Conservation (phyloP, 2,329 filamentous ascomycete species). For the Colletotrichum tabaci region DNA sequence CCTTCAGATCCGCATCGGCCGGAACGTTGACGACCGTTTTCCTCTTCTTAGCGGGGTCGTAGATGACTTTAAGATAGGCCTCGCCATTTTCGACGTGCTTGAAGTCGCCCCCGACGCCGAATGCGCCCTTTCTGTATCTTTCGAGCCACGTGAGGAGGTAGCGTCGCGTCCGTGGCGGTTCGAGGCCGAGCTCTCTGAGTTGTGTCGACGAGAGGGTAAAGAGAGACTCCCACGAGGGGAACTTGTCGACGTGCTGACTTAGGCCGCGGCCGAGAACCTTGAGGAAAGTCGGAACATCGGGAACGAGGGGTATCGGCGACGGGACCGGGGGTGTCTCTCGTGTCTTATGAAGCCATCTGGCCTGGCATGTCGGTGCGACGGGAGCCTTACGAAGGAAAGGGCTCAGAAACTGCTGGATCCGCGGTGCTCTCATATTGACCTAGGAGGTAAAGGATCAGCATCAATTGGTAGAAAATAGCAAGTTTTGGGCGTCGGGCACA, state of each 20-base stretch:
- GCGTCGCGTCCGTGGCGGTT: conserved; percentile 84
- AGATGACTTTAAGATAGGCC: conserved; percentile 67
- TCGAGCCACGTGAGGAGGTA: conserved; percentile 93
- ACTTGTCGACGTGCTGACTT: conserved; percentile 85
- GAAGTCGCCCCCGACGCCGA: conserved; percentile 88
- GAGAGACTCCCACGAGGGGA: conserved; percentile 90
- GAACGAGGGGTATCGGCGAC: conserved; percentile 85
- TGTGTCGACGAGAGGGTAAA: conserved; percentile 86
- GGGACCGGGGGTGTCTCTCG: conserved; percentile 66
- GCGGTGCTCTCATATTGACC: conserved; percentile 42
- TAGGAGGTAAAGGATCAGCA: conserved; percentile 12
- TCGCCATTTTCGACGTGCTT: conserved; percentile 74
- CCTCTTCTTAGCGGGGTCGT: conserved; percentile 57
- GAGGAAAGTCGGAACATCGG: conserved; percentile 88
- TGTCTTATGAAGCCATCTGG: conserved; percentile 61
- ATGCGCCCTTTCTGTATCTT: conserved; percentile 82
- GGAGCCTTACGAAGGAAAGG: conserved; percentile 43
- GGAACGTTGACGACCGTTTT: conserved; percentile 72
- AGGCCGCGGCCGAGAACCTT: conserved; percentile 91
- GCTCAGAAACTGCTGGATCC: conserved; percentile 38
- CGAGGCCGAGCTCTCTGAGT: conserved; percentile 86
- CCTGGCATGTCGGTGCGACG: conserved; percentile 52
- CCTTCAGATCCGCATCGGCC: conserved; percentile 53
- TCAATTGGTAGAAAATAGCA: background rate
- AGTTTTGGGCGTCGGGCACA: background rate